Evolutionary conservation across 805 yeast genomes (phyloP), one percentile per base, ranked within the genome.

Genomic region (Candida namnaoensis): DNA sequence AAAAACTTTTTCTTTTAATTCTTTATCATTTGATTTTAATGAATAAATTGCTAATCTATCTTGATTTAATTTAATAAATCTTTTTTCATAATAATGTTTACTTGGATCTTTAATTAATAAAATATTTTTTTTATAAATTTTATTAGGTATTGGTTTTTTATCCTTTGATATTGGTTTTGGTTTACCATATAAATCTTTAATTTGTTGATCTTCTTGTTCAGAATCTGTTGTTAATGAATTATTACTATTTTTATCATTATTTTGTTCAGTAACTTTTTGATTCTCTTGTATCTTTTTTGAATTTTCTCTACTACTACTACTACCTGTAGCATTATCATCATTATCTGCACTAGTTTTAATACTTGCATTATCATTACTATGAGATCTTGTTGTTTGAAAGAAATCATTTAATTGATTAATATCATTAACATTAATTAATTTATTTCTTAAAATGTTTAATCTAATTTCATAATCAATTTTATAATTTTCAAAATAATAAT

Each of bases 131-230:
- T 30, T 30, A 30, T 30, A 30, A 11, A 30, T 30, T 12, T 30
- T 30, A 11, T 30, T 12, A 30, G 32, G 32, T 9, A 30, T 30
- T 32, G 40, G 40, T 6, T 11, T 38, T 26, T 19, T 10, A 24
- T 41, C 36, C 23, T 41, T 41, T 3, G 37, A n/a, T 5, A 34
- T 28, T 26, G 43, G 39, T 32, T 32, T 36, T 34, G 43, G 39
- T 27, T 30, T 30, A 11, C 12, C 5, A 30, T 30, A 30, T 12
- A 30, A 30, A 30, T 30, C 32, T 7, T 34, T 11, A 12, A 6
- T 23, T 7, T 14, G 5, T 5, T 34, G 12, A 34, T 14, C 12
- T 7, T 34, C 8, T 26, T n/a, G n/a, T n/a, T n/a, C n/a, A n/a
- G 28, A 26, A 7, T 26, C 28, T 7, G 8, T 26, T 26, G 8